Evolutionary conservation across 2,329 filamentous ascomycete species (phyloP), one percentile per base, ranked within the genome.

Genomic region (Penicillium sp.): DNA sequence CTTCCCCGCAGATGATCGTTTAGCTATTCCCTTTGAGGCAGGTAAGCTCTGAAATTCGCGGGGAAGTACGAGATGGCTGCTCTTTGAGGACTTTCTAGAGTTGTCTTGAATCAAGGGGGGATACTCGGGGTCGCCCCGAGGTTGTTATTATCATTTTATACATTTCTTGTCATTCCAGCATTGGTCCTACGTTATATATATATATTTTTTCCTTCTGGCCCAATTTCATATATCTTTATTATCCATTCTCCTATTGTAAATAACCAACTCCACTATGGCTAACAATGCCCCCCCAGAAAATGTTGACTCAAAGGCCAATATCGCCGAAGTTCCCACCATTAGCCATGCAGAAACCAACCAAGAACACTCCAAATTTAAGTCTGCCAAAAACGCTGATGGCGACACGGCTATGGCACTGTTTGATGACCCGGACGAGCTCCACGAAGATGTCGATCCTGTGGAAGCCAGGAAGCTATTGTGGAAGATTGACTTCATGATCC

Each of bases 401-500:
- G 81, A 84, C 64, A 78, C 79, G 0, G 82, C 82, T 2, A 76
- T 82, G 70, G 75, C 77, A 3, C 71, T 84, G 6, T 84, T 84
- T 64, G 69, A 71, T 47, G 75, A 80, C 29, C 72, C 77, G 2
- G 75, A 80, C 46, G 80, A 82, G 42, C 70, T 81, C 2, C 72
- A 80, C 54, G 78, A 80, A 57, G 67, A 70, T 1, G 71, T 81
- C 50, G 79, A 82, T 48, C 76, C 77, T 0, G 73, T 65, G 2
- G 81, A 84, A 61, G 79, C 80, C 61, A 75, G 72, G 56, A 75
- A 73, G 58, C 58, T 84, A 9, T 72, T 83, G 17, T 74, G 81
- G 63, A 86, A 85, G 68, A 83, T 86, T 54, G 84, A 86, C 62
- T 73, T 80, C 6, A 82, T 84, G 78, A 84, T 86, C 59, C 60